A percentile compares a stretch with the other conserved stretches of the same genome.
These are phyloP conservation scores for Lathyrus tuberosus DNA, from an alignment of 306 rosid genomes.

Conservation along the genomic window DNA sequence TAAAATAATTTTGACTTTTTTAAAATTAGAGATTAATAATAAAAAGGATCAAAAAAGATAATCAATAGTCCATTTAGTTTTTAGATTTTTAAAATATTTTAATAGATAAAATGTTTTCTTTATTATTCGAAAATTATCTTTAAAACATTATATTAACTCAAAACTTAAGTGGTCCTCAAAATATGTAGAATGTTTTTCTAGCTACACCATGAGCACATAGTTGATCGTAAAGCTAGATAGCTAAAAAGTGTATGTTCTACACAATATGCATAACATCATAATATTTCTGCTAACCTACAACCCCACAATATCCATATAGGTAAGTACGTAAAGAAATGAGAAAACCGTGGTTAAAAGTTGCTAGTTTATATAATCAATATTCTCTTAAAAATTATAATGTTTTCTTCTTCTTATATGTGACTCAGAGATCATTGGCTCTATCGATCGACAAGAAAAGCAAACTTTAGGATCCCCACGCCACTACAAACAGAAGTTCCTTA, in stretches of 20 bases:
- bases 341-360: neutral
- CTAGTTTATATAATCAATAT: conserved; percentile 4
- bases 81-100: neutral
- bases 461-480: conserved; percentile 37
- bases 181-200: neutral
- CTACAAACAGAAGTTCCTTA: conserved; percentile 40
- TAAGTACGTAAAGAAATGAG: too few relatives aligned
- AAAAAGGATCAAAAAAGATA: too few relatives aligned
- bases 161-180: neutral
- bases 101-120: neutral
- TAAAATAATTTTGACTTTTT: too few relatives aligned
- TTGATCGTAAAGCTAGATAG: neutral
- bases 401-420: conserved; percentile 13
- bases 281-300: conserved; percentile 42
- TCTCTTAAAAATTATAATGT: conserved; percentile 2
- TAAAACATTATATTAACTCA: neutral
- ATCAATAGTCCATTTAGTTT: too few relatives aligned
- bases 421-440: conserved; percentile 31
- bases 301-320: conserved; percentile 41
- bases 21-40: too few relatives aligned
- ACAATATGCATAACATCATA: conserved; percentile 9
- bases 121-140: neutral
- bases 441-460: conserved; percentile 30
- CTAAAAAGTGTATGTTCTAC: neutral
- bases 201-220: neutral